Evolutionary conservation across 352 stramenopile genomes (phyloP).

Genomic region (Pythium phragmiticola): DNA sequence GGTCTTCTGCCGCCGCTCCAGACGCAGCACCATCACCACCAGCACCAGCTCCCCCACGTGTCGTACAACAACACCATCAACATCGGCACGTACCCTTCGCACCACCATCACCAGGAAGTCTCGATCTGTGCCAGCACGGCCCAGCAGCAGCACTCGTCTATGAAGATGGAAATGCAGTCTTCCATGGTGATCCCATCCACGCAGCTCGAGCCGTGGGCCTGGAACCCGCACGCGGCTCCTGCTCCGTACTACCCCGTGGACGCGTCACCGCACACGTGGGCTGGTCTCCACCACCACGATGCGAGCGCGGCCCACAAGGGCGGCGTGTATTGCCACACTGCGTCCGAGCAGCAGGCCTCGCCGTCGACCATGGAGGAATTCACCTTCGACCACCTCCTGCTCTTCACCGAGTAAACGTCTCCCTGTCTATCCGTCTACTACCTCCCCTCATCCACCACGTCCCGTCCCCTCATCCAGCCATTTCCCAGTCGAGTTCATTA

Average conservation of each 20-base stretch:
- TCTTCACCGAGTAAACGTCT: conserved; percentile 58
- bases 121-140: conserved; percentile 5
- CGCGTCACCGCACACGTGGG: conserved; percentile 40
- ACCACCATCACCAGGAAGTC: conserved; percentile 8
- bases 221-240: conserved; percentile 48
- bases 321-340: conserved; percentile 31
- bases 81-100: conserved; percentile 14
- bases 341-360: conserved; percentile 35
- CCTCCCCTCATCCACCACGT: background rate
- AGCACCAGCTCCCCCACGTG: conserved; percentile 35
- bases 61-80: conserved; percentile 42
- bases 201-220: conserved; percentile 67
- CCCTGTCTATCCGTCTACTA: conserved; percentile 10
- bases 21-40: conserved; percentile 21
- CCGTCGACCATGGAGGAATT: conserved; percentile 58
- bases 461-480: no score
- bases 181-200: conserved; percentile 29
- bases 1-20: conserved; percentile 49
- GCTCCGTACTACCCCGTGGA: conserved; percentile 41
- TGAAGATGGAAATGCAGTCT: background rate
- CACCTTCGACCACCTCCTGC: conserved; percentile 54
- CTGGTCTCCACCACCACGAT: conserved; percentile 24
- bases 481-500: no score
- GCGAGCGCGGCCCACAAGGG: conserved; percentile 25
- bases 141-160: no score